phyloP scores from a whole-genome alignment of 441 rosid species.

The Biscutella auriculata region DNA sequence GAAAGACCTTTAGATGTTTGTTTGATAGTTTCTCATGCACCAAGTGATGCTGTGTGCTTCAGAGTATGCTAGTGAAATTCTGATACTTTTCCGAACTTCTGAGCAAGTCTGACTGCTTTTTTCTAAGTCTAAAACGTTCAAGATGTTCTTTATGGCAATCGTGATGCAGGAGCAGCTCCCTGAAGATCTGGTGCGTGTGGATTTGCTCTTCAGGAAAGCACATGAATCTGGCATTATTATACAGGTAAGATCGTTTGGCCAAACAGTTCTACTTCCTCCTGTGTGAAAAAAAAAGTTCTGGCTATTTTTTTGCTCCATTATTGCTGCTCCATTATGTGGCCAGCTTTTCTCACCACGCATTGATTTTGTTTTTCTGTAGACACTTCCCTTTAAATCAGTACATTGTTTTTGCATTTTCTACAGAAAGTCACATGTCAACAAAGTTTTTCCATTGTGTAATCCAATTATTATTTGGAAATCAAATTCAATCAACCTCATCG shows the following conservation, averaged over 20 bases:
- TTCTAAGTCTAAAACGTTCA: not conserved
- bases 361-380: not conserved
- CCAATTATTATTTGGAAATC: not conserved
- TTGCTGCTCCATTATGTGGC: not conserved
- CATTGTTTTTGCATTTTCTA: not conserved
- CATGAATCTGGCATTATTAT: constrained; percentile 58
- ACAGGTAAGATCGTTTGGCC: constrained; percentile 41
- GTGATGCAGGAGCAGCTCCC: constrained; percentile 75
- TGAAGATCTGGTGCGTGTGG: constrained; percentile 66
- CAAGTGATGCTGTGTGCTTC: not conserved
- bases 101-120: not conserved
- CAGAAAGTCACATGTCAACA: not conserved
- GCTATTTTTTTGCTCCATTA: not conserved
- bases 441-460: not conserved
- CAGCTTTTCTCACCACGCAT: not conserved
- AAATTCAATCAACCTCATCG: constrained; percentile 23
- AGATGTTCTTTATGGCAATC: not conserved
- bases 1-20: not conserved
- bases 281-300: not conserved
- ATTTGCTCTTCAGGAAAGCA: constrained; percentile 64
- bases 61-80: not conserved
- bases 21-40: constrained; percentile 2
- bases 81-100: not conserved
- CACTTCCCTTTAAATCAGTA: not conserved
- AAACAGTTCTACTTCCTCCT: not conserved